Conservation (phyloP, 1,284 basidiomycete species). For the Psilocybe mexicana region DNA sequence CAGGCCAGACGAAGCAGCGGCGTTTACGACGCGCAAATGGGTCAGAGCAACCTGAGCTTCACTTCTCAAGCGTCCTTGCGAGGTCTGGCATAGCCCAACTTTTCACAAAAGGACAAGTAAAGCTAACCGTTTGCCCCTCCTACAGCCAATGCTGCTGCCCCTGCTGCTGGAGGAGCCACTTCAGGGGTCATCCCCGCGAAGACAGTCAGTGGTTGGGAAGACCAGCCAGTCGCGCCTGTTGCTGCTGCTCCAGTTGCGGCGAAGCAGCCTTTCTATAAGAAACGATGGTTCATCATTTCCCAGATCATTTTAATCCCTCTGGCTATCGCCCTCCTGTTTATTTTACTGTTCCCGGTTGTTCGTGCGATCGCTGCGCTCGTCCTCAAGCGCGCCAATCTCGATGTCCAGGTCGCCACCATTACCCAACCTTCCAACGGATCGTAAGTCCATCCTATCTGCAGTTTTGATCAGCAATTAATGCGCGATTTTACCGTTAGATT, state of each 20-base stretch:
- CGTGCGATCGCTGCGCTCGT: constrained; percentile 63
- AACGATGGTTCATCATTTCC: constrained; percentile 35
- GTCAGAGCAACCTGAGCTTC: constrained; percentile 31
- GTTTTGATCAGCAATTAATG: background rate
- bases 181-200: constrained; percentile 26
- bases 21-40: constrained; percentile 33
- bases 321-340: constrained; percentile 62
- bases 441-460: constrained; percentile 35
- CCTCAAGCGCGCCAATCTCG: constrained; percentile 53
- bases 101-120: background rate
- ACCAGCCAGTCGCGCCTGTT: constrained; percentile 13
- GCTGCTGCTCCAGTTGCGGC: constrained; percentile 20
- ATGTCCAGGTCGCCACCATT: constrained; percentile 53
- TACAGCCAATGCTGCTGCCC: constrained; percentile 39
- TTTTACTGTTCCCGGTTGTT: constrained; percentile 65
- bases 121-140: background rate
- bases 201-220: constrained; percentile 22
- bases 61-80: constrained; percentile 39
- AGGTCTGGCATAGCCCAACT: constrained; percentile 28
- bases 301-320: constrained; percentile 53
- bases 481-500: constrained; percentile 39
- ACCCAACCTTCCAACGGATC: constrained; percentile 50
- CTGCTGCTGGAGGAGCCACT: constrained; percentile 36
- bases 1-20: constrained; percentile 38
- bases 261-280: constrained; percentile 21